Percentiles rank a stretch among this genome's conserved stretches.
Conservation (phyloP, 2,329 filamentous ascomycete genomes). For the Coleophoma cylindrospora region DNA sequence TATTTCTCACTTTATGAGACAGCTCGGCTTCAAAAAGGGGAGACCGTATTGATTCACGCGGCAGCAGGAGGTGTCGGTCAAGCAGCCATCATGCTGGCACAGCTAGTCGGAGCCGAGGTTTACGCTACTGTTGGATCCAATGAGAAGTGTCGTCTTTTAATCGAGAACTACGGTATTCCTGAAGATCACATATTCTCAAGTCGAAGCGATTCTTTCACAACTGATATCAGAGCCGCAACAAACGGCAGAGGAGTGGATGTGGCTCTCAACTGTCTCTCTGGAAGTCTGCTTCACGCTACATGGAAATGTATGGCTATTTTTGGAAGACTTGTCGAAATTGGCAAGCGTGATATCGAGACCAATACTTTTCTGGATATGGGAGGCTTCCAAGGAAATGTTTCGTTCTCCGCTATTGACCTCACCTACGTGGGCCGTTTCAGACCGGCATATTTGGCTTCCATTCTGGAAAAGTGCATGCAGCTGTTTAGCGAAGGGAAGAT, state of each 20-base stretch:
- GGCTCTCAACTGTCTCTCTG: slow-evolving; percentile 18
- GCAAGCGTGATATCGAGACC: slow-evolving; percentile 22
- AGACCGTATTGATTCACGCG: slow-evolving; percentile 27
- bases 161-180: slow-evolving; percentile 10
- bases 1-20: slow-evolving; percentile 10
- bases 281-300: slow-evolving; percentile 13
- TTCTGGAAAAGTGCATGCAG: slow-evolving; percentile 8
- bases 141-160: slow-evolving; percentile 6
- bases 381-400: slow-evolving; percentile 30
- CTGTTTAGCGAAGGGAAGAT: background rate
- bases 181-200: slow-evolving; percentile 5
- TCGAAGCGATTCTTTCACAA: slow-evolving; percentile 13
- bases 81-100: slow-evolving; percentile 25
- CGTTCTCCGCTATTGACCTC: slow-evolving; percentile 34
- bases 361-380: slow-evolving; percentile 23
- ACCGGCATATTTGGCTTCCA: slow-evolving; percentile 4
- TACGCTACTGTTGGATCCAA: slow-evolving; percentile 16
- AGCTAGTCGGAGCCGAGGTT: slow-evolving; percentile 18
- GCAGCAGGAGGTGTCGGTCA: slow-evolving; percentile 26
- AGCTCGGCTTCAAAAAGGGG: slow-evolving; percentile 7
- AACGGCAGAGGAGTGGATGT: slow-evolving; percentile 18
- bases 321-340: slow-evolving; percentile 33
- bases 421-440: background rate
- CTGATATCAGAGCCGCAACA: slow-evolving; percentile 12
- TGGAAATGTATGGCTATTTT: slow-evolving; percentile 28